Base-by-base conservation (phyloP, 1,284 basidiomycete genomes). In the Puccinia polysora region DNA sequence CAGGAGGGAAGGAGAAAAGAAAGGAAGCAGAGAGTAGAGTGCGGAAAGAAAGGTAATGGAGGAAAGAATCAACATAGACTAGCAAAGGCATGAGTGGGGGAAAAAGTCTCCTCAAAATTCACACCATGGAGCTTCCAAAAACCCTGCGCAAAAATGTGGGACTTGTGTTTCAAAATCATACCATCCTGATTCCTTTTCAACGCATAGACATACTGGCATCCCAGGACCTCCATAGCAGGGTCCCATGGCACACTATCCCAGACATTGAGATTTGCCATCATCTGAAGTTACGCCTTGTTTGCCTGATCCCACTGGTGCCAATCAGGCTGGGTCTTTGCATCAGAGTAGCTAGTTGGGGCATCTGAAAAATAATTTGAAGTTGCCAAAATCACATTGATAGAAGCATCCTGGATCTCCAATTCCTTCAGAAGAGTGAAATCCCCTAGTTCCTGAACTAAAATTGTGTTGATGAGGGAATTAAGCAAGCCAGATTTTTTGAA, bases 71-170 rank as follows among this genome's bases (percentile, higher is more conserved):
- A n/a, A 8, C 52, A 34, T n/a, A 55, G 32, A 0, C 18, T 20
- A 4, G 64, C 15, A 30, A 67, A 67, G 14, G 65, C 56, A 2
- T 49, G 45, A 2, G 67, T 56, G 2, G 63, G 45, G 2, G 63
- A 30, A 34, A 65, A 65, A 1, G 63, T 50, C n/a, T 52, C 47
- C 1, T 25, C 30, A 4, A 50, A 34, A 32, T 52, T 23, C 18
- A 65, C 30, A 2, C 45, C 47, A 18, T 52, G 28, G 20, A 45
- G 10, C 10, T 52, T 43, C 1, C n/a, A 23, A 28, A 49, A 52
- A 0, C 59, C 59, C 23, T 63, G 36, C 2, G 23, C 59, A 6
- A 63, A 34, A 14, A 63, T 63, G 4, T 23, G 12, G 0, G 30
- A 36, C 25, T 63, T 63, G 25, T 43, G 25, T 2, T n/a, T 20